Conservation (phyloP, 768 basidiomycete species). For the Lactifluus pinguis region DNA sequence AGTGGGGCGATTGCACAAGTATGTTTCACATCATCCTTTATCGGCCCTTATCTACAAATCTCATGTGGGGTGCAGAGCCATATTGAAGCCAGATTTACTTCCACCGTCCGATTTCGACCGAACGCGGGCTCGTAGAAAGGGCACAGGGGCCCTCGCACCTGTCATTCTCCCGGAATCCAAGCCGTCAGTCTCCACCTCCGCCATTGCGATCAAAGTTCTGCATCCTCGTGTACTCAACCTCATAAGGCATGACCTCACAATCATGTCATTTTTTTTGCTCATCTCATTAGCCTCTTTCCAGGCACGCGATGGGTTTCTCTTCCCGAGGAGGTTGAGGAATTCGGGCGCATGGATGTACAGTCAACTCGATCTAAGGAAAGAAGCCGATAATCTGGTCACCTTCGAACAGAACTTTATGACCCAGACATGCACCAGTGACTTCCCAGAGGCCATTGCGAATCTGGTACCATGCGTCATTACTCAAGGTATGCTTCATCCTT, state of each 20-base stretch:
- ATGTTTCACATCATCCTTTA: conserved; percentile 8
- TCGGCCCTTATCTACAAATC: background rate
- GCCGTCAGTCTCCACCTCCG: conserved; percentile 67
- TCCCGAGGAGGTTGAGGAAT: conserved; percentile 89
- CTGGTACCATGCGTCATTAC: too few species aligned
- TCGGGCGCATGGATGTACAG: conserved; percentile 95
- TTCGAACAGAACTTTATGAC: too few species aligned
- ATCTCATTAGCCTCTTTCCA: conserved; percentile 65
- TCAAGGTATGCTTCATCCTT: conserved; percentile 54
- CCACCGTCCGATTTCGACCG: conserved; percentile 79
- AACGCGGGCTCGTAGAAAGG: conserved; percentile 44
- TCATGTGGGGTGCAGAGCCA: conserved; percentile 72
- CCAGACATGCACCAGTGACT: too few species aligned
- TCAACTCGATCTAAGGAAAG: conserved; percentile 85
- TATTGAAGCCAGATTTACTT: conserved; percentile 72
- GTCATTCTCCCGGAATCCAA: conserved; percentile 42
- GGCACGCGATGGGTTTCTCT: conserved; percentile 96
- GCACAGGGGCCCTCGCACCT: conserved; percentile 44
- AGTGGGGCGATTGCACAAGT: conserved; percentile 97
- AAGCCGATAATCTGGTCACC: conserved; percentile 75
- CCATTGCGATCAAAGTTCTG: conserved; percentile 92
- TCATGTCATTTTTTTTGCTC: conserved; percentile 88
- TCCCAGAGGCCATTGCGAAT: too few species aligned
- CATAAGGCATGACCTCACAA: conserved; percentile 83
- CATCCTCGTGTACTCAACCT: conserved; percentile 79